Conservation (phyloP, 306 rosid species). For the Quercus agrifolia region DNA sequence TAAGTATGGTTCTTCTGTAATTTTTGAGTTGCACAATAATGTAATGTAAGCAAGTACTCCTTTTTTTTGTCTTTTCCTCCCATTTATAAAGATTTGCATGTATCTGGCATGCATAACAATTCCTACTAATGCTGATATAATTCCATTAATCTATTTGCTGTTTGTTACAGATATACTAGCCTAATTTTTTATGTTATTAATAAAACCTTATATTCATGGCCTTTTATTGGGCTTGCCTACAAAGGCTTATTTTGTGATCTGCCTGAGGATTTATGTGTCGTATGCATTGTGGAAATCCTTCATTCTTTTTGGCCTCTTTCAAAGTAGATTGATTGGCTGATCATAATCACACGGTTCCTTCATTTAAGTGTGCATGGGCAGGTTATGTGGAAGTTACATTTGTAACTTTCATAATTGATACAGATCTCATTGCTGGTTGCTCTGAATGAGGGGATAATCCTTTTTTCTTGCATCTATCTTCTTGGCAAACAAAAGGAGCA, state of each 20-base stretch:
- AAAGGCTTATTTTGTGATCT: neutral
- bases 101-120: neutral
- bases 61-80: slow-evolving; percentile 17
- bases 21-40: neutral
- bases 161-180: neutral
- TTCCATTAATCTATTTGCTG: neutral
- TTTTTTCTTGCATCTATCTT: neutral
- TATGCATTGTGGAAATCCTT: neutral
- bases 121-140: neutral
- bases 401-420: neutral
- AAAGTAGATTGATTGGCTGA: neutral
- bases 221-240: neutral
- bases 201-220: neutral
- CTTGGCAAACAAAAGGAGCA: neutral
- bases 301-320: neutral
- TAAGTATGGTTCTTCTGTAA: slow-evolving; percentile 28
- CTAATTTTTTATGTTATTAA: neutral
- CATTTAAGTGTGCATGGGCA: neutral
- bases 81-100: neutral
- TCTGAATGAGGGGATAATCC: neutral
- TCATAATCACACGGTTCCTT: neutral
- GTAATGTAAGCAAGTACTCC: neutral
- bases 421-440: neutral
- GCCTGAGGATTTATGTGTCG: neutral
- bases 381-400: neutral